Conservation (phyloP, 768 basidiomycete genomes). For the Leccinum subtestaceum region DNA sequence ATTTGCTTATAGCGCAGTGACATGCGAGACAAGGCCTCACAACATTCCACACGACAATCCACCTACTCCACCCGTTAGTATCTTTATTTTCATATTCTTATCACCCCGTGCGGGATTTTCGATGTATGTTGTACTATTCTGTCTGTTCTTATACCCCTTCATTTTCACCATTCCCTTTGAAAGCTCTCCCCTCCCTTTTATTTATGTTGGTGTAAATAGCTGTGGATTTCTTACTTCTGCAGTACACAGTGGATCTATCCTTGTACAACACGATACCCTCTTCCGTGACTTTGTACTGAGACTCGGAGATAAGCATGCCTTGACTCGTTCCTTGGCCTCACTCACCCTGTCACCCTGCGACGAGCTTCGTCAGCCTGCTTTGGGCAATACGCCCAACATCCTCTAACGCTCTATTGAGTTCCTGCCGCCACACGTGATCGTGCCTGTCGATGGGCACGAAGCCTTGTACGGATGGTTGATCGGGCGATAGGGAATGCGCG, state of each 20-base stretch:
- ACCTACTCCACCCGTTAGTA: constrained; percentile 6
- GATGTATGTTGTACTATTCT: constrained; percentile 27
- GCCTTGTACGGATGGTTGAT: constrained; percentile 33
- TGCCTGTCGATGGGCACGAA: constrained; percentile 38
- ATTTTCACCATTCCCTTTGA: constrained; percentile 4
- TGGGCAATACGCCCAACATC: constrained; percentile 79
- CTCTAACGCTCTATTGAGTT: constrained; percentile 67
- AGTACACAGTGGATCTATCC: background rate
- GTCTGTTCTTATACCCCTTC: background rate
- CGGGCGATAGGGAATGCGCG: constrained; percentile 46
- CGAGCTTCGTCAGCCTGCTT: constrained; percentile 49
- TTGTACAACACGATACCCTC: constrained; percentile 19
- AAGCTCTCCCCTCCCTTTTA: constrained; percentile 1
- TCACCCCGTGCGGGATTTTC: constrained; percentile 19
- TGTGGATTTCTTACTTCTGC: constrained; percentile 4
- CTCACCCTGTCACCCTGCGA: constrained; percentile 8
- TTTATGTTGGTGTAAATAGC: constrained; percentile 10
- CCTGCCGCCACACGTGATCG: constrained; percentile 55
- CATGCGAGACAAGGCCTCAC: constrained; percentile 28
- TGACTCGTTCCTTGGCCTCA: background rate
- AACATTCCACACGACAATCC: constrained; percentile 16
- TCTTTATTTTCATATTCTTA: constrained; percentile 33
- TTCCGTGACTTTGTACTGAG: background rate
- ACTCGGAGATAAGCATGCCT: background rate
- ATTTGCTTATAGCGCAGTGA: constrained; percentile 26